Evolutionary conservation across 495 filamentous ascomycete species (phyloP), one percentile per base, ranked within the genome.

Genomic region (Aspergillus hancockii): DNA sequence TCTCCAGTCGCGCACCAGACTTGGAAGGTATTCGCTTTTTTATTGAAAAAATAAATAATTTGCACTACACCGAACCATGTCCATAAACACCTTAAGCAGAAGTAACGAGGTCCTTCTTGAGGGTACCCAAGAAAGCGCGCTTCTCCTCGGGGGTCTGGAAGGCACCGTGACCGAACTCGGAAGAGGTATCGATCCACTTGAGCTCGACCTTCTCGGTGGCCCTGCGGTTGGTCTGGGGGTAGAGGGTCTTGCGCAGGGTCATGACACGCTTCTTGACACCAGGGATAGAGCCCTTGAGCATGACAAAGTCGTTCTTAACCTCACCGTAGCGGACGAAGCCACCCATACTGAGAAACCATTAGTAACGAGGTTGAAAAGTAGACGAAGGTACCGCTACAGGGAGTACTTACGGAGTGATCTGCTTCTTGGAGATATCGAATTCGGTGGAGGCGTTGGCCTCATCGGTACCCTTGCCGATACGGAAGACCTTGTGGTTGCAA

Each of bases 141-240:
- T 99, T 99, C 89, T 99, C 95, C 73, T 89, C 89, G 71, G 87
- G 80, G 53, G 93, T 98, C 84, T 99, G 95, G 90, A 96, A 99
- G 75, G 90, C 94, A 87, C 95, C 95, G 83, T 99, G 95, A 78
- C 95, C 95, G 83, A 98, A 99, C 87, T 99, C 96, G 80, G 92
- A 97, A 49, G 92, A 97, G 65, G 95, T 99, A 73, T 99, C 95
- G 86, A 99, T 98, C 95, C 95, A 99, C 82, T 99, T 99, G 81
- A 99, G 89, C 62, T 97, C 93, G 72, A 97, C 88, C 89, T 98
- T 98, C 89, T 99, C 95, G 74, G 95, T 83, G 40, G 95, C 90
- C 76, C 89, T 90, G 71, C 95, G 83, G 71, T 87, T 95, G 58
- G 93, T 97, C 87, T 99, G 95, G 63, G 83, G 86, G 87, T 95